Conservation (phyloP, 208 protist species). For the Acanthamoeba quina region DNA sequence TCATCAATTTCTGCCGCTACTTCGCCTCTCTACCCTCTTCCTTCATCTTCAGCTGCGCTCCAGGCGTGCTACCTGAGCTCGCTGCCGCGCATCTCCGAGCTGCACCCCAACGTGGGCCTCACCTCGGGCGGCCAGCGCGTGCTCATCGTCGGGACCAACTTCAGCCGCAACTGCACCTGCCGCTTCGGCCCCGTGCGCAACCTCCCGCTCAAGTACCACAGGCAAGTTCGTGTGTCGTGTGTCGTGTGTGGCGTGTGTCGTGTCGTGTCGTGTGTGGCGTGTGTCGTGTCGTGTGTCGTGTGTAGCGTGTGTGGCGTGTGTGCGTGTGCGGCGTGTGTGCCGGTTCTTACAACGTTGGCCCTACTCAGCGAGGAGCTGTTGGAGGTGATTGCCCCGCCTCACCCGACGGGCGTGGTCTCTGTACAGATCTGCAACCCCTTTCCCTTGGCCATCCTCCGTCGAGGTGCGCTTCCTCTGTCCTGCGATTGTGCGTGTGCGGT, state of each 20-base stretch:
- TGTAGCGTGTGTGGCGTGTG: no score
- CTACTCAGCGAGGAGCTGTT: not conserved
- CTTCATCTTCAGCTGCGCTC: not conserved
- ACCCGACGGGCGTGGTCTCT: not conserved
- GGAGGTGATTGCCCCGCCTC: constrained; percentile 1
- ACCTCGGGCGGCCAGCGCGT: constrained; percentile 36
- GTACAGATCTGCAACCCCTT: constrained; percentile 49
- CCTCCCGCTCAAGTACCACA: constrained; percentile 36
- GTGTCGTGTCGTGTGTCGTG: not conserved
- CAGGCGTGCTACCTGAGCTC: not conserved
- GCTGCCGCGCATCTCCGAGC: constrained; percentile 5
- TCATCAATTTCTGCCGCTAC: not conserved
- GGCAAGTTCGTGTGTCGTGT: not conserved
- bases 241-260: not conserved
- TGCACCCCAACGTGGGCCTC: constrained; percentile 40
- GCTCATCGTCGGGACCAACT: constrained; percentile 30
- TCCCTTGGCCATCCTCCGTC: not conserved
- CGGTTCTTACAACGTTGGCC: not conserved
- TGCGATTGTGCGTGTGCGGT: no score
- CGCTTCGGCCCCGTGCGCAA: constrained; percentile 47
- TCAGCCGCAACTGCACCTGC: constrained; percentile 27
- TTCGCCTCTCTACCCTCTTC: not conserved
- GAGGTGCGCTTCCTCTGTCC: not conserved
- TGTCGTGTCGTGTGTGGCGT: not conserved
- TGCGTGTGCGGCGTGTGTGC: no score